phyloP scores from a whole-genome alignment of 768 basidiomycete genomes.

The Plicaturopsis crispa region DNA sequence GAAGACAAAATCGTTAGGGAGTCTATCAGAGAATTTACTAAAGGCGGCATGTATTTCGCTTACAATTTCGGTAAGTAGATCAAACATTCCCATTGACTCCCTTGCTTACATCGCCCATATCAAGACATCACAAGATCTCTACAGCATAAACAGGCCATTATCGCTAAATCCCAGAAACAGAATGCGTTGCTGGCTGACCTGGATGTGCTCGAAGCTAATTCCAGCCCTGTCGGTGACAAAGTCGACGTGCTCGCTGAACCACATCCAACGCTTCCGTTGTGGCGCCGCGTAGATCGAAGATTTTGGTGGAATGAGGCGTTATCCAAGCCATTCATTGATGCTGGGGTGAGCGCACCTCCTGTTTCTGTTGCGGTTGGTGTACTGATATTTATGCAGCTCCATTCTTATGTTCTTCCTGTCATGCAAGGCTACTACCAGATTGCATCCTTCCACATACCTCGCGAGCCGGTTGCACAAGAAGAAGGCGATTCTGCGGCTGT shows the following conservation, averaged over 20 bases:
- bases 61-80: conserved; percentile 66
- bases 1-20: conserved; percentile 81
- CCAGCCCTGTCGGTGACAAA: conserved; percentile 18
- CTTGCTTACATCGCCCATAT: not conserved
- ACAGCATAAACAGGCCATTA: conserved; percentile 70
- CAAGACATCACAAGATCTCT: conserved; percentile 78
- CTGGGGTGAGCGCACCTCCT: conserved; percentile 52
- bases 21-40: conserved; percentile 66
- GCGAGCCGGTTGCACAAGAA: conserved; percentile 29
- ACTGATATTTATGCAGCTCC: conserved; percentile 37
- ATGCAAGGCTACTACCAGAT: conserved; percentile 92
- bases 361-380: not conserved
- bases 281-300: conserved; percentile 82
- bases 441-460: conserved; percentile 56
- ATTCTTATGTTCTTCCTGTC: conserved; percentile 82
- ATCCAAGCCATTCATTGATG: conserved; percentile 76
- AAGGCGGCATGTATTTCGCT: conserved; percentile 87
- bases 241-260: conserved; percentile 63
- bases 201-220: conserved; percentile 34
- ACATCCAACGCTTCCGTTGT: conserved; percentile 71
- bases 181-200: conserved; percentile 55
- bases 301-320: conserved; percentile 98
- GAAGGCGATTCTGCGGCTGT: conserved; percentile 35
- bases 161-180: conserved; percentile 48
- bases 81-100: not conserved